Conservation (phyloP, 306 rosid genomes). For the Castanopsis chinensis region DNA sequence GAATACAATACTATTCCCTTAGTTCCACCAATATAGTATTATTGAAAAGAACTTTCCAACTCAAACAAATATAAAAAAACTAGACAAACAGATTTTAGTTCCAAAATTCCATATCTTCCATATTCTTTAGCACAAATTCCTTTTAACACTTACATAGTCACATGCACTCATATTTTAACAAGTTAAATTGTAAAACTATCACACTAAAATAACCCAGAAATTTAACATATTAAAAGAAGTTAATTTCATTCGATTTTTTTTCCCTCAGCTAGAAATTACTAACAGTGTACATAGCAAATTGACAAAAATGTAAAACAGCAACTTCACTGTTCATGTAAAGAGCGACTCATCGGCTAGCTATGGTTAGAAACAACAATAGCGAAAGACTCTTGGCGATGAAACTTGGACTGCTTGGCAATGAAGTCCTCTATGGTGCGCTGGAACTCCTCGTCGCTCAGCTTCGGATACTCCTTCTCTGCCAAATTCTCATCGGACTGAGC, state of each 20-base stretch:
- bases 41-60: neutral
- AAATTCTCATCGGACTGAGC: conserved; percentile 8
- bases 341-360: neutral
- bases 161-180: neutral
- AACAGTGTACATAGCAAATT: neutral
- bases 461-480: conserved; percentile 15
- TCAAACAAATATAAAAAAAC: too few relatives aligned
- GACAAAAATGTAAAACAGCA: neutral
- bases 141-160: neutral
- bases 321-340: neutral
- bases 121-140: too few relatives aligned
- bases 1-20: conserved; percentile 50
- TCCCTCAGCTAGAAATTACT: neutral
- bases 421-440: conserved; percentile 69
- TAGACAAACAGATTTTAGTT: too few relatives aligned
- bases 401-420: conserved; percentile 70
- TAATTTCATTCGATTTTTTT: neutral
- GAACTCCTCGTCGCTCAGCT: conserved; percentile 78
- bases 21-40: conserved; percentile 5
- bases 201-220: neutral
- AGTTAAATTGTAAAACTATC: neutral
- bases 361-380: conserved; percentile 43
- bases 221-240: neutral
- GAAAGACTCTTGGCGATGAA: conserved; percentile 53
- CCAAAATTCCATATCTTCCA: too few relatives aligned